These are phyloP conservation scores for Chionographis japonica DNA, from an alignment of 106 monocot species.

Conservation along the genomic window DNA sequence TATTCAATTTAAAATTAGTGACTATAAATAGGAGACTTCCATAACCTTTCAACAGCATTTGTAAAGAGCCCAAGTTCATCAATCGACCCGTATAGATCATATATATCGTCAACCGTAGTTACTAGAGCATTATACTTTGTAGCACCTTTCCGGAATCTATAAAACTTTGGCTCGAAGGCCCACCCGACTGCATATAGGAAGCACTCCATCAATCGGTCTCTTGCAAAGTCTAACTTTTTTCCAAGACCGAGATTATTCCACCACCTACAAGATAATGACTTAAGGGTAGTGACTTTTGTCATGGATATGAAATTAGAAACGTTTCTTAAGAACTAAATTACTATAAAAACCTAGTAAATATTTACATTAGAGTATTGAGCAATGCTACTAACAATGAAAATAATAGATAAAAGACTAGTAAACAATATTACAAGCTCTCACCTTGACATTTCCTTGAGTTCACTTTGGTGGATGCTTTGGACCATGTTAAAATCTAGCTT, in stretches of 20 bases:
- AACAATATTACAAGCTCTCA: too few species aligned
- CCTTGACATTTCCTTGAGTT: too few species aligned
- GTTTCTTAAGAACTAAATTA: too few species aligned
- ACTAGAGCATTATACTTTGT: constrained; percentile 23
- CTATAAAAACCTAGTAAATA: background rate
- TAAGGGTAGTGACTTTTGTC: background rate
- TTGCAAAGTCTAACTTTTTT: constrained; percentile 24
- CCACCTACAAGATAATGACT: constrained; percentile 34
- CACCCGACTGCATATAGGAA: constrained; percentile 24
- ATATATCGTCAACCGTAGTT: constrained; percentile 47
- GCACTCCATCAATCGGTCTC: constrained; percentile 52
- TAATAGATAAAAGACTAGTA: too few species aligned
- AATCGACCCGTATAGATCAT: constrained; percentile 53
- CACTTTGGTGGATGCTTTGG: too few species aligned
- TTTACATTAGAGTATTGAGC: background rate
- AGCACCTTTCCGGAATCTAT: constrained; percentile 4
- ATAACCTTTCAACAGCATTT: constrained; percentile 40
- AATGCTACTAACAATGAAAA: too few species aligned
- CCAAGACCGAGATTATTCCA: constrained; percentile 33
- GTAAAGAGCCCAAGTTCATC: constrained; percentile 59
- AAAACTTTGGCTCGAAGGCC: constrained; percentile 15
- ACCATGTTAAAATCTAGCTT: too few species aligned
- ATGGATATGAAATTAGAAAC: too few species aligned
- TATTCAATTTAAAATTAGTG: background rate
- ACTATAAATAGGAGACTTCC: too few species aligned